Base-by-base conservation (phyloP, 768 basidiomycete species). In the Gymnopilus dilepis region DNA sequence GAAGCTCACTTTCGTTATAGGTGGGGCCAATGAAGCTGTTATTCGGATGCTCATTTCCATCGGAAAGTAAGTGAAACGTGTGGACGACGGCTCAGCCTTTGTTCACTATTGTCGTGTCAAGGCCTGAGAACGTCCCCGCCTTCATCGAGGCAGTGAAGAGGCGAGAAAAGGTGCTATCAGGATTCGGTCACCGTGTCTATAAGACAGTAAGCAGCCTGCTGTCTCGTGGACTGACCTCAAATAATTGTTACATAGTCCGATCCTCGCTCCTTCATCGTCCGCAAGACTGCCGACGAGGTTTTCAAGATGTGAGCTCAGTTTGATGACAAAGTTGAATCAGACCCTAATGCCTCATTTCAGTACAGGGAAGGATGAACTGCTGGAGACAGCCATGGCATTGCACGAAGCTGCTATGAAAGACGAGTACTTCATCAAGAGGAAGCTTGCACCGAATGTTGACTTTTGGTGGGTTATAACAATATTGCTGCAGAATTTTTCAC, bases 41-140 rank as follows among this genome's bases (percentile, higher is more conserved):
- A 94, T 97, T 70, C 88, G 95, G 13, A 97, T 97, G 95, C 79
- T 97, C 41, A 83, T 94, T 42, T 88, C 91, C 0, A 95, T 97
- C 63, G 94, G 93, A 68, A 86, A 86, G 86, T 91, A 67, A 69
- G 86, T 72, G n/a, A 37, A 56, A 54, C 37, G 30, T 5, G 15
- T 22, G 19, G 40, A 40, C 19, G 19, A 26, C 2, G 12, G 15
- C 9, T 9, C 41, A 30, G 26, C 13, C 33, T n/a, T 11, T 37
- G 12, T 41, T 61, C 21, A 56, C 11, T 21, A 7, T 28, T 48
- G 51, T 7, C 11, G 21, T n/a, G 15, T 19, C 30, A 9, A 91
- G 90, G 61, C 92, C 93, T 9, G 86, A 87, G 69, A 94, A 95
- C 67, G 92, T 95, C 5, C 92, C 92, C 1, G 86, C 83, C 2